These are phyloP conservation scores for Parascedosporium putredinis DNA, from an alignment of 2,329 filamentous ascomycete species.

Conservation along the genomic window DNA sequence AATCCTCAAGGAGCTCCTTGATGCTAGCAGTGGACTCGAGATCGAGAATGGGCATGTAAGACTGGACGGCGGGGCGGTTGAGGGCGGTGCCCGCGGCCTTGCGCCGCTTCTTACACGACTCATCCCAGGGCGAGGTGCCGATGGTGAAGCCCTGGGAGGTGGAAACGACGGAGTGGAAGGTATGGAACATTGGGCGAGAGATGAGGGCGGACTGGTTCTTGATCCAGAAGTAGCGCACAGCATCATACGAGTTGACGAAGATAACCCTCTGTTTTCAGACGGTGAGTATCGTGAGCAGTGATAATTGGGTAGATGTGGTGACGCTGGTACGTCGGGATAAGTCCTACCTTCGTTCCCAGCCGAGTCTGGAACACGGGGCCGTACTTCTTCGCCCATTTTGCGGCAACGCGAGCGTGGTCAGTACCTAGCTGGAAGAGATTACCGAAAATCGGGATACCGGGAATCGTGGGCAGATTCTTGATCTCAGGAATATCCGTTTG, in stretches of 20 bases:
- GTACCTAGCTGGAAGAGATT: slow-evolving; percentile 51
- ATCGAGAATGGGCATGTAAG: slow-evolving; percentile 75
- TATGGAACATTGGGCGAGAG: slow-evolving; percentile 68
- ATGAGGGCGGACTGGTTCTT: slow-evolving; percentile 69
- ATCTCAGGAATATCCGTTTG: slow-evolving; percentile 48
- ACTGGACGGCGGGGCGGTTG: slow-evolving; percentile 64
- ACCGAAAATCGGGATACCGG: slow-evolving; percentile 52
- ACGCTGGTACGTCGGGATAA: background rate
- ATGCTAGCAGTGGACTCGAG: slow-evolving; percentile 64
- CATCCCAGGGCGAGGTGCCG: slow-evolving; percentile 75
- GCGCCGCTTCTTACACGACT: slow-evolving; percentile 64
- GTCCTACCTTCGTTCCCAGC: slow-evolving; percentile 53
- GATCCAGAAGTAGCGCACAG: slow-evolving; percentile 66
- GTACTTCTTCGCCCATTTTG: slow-evolving; percentile 48
- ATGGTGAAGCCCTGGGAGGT: slow-evolving; percentile 72
- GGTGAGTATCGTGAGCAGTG: slow-evolving; percentile 7
- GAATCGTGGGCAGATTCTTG: slow-evolving; percentile 50
- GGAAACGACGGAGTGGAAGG: slow-evolving; percentile 71
- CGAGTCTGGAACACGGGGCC: slow-evolving; percentile 56
- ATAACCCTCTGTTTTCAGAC: slow-evolving; percentile 55
- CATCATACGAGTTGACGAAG: slow-evolving; percentile 69
- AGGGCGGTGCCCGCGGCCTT: slow-evolving; percentile 72
- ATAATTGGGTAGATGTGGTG: background rate
- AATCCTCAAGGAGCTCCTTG: slow-evolving; percentile 59
- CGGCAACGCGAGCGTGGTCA: slow-evolving; percentile 43